phyloP scores from a whole-genome alignment of 1,284 basidiomycete genomes.

The Exobasidium cylindrosporum region DNA sequence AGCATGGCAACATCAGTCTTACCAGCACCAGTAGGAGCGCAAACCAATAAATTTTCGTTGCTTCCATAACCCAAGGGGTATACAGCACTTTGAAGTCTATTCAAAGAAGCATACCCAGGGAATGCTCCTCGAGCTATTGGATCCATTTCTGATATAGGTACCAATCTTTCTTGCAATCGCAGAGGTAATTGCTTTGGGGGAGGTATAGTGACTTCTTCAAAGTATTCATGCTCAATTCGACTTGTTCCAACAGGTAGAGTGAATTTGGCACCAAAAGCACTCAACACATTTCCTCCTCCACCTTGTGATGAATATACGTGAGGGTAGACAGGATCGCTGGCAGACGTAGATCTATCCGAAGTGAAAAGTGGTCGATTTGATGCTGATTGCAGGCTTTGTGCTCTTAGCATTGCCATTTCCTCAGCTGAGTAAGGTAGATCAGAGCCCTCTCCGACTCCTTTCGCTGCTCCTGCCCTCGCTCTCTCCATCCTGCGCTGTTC shows the following conservation, averaged over 20 bases:
- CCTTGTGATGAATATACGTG: constrained; percentile 76
- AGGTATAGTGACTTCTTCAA: constrained; percentile 80
- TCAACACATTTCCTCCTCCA: constrained; percentile 68
- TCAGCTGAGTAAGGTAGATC: constrained; percentile 59
- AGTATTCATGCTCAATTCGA: constrained; percentile 62
- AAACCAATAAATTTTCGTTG: constrained; percentile 91
- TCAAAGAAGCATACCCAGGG: constrained; percentile 79
- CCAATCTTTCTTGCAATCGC: constrained; percentile 69
- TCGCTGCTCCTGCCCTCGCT: constrained; percentile 32
- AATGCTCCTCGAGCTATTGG: constrained; percentile 81
- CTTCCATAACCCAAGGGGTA: constrained; percentile 88
- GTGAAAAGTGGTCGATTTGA: constrained; percentile 69
- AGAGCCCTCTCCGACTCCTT: constrained; percentile 18
- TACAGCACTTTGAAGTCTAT: constrained; percentile 92
- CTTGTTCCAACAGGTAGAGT: constrained; percentile 79
- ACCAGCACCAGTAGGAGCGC: constrained; percentile 61
- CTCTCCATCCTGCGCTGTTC: constrained; percentile 26
- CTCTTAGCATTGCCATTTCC: constrained; percentile 67
- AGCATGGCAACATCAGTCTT: constrained; percentile 99
- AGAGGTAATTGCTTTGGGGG: constrained; percentile 78
- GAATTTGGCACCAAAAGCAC: constrained; percentile 71
- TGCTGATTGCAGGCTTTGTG: constrained; percentile 66
- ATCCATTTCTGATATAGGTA: constrained; percentile 74
- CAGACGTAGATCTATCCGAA: constrained; percentile 61
- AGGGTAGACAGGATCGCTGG: constrained; percentile 67